Base-by-base conservation (phyloP, 345 rosid genomes). In the Lepidium aucheri region DNA sequence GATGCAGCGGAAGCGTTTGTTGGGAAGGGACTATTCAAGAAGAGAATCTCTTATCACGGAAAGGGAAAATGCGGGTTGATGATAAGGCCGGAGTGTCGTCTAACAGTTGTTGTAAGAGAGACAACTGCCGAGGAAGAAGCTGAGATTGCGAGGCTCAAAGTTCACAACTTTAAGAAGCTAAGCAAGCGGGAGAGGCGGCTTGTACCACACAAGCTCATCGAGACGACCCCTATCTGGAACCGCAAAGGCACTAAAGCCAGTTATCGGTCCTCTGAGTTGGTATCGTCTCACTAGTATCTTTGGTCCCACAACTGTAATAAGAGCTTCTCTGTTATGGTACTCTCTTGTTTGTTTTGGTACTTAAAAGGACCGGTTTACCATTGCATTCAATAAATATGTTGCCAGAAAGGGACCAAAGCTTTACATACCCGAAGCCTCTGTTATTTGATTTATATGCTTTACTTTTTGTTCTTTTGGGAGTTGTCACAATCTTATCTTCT, bases 1-100 rank as follows among this genome's bases (percentile, higher is more conserved):
- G 68, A 53, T 67, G 72, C 57, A 94, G 97, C 96, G 10, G 97
- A 94, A 80, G 97, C 96, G 33, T 94, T 85, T 86, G 83, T 94
- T 6, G 96, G 96, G 14, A 88, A 94, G 80, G 96, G 97, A 24
- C 75, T 80, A 15, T 84, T 47, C 59, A 53, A 78, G 82, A 94
- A 94, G 77, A 82, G 92, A 69, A 30, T 84, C 51, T 68, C 79
- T 18, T 81, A 77, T 70, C 96, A 94, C 78, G 74, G 79, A 0
- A 92, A 79, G 78, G 93, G 97, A 50, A 79, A 70, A 67, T 17
- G 53, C 14, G 91, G 99, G 59, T 11, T 94, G 11, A 88, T 42
- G 74, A 59, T 67, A 46, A 83, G 83, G 74, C 89, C 91, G 0
- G 85, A 80, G 65, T 85, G 92, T 60, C 92, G 96, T 6, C 75